Evolutionary conservation across 1,284 basidiomycete species (phyloP).

Genomic region (Apiotrichum gracile): DNA sequence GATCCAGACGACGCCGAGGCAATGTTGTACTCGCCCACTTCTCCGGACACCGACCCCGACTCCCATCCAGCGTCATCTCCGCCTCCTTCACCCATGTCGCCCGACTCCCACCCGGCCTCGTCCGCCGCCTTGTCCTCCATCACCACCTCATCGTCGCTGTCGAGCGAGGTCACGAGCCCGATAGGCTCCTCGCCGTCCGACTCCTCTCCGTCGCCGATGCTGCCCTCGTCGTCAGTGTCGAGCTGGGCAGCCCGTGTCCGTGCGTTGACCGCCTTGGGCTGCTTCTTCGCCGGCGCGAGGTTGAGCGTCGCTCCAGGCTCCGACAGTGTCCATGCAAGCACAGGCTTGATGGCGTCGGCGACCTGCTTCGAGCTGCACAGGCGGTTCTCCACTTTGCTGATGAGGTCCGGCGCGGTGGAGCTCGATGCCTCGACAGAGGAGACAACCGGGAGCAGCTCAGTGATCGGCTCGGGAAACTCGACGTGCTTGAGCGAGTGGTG

Average conservation of each 20-base stretch:
- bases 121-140: slow-evolving; percentile 45
- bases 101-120: slow-evolving; percentile 58
- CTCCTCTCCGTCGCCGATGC: slow-evolving; percentile 1
- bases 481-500: slow-evolving; percentile 51
- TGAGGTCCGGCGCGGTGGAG: slow-evolving; percentile 49
- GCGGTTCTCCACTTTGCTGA: slow-evolving; percentile 63
- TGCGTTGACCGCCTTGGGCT: slow-evolving; percentile 12
- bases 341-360: slow-evolving; percentile 56
- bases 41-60: background rate
- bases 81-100: slow-evolving; percentile 13
- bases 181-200: slow-evolving; percentile 14
- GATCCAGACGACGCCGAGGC: slow-evolving; percentile 3
- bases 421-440: slow-evolving; percentile 15
- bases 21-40: background rate
- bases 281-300: slow-evolving; percentile 9
- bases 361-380: slow-evolving; percentile 70
- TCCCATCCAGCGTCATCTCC: slow-evolving; percentile 20
- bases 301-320: slow-evolving; percentile 40
- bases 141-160: slow-evolving; percentile 18
- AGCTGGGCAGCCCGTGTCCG: background rate
- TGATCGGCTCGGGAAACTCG: slow-evolving; percentile 44
- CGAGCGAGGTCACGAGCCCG: slow-evolving; percentile 9
- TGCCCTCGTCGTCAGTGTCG: slow-evolving; percentile 7
- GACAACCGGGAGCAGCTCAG: slow-evolving; percentile 20
- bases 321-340: slow-evolving; percentile 50